Evolutionary conservation across 129 eudicot species (phyloP), one percentile per base, ranked within the genome.

Genomic region (Mikania micrantha): DNA sequence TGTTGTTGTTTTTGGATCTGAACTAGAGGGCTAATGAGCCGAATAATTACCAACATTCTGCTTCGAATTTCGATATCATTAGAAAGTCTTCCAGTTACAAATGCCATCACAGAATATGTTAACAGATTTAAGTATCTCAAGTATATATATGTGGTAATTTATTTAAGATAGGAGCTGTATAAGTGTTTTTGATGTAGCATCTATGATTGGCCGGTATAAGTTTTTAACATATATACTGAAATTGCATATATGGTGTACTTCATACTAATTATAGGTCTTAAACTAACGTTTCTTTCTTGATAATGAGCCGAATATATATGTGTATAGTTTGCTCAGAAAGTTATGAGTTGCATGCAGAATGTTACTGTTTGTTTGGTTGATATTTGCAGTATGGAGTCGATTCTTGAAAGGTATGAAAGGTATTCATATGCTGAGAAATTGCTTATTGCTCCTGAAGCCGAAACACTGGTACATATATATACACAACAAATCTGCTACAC

Each of bases 381-480:
- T 65, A 65, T 45, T 44, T 74, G 82, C 71, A 88, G 96, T 70
- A 88, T 88, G 92, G 90, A 88, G 66, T 66, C 71, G 10, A 88
- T 85, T 32, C 70, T 88, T 74, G 96, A 88, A 73, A 85, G 84
- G 74, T 88, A 88, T 58, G 91, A 88, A 54, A 80, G 87, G 66
- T 82, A 85, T 68, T 65, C 87, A 16, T 80, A 74, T 63, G 83
- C 88, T 6, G 96, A 88, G 77, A 80, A 62, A 69, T 77, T 78
- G 49, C 77, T 82, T 20, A 73, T 64, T 60, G 77, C 79, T 62
- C 69, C 82, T 47, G 77, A 82, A 53, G 70, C 70, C 22, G 85
- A 78, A 50, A 44, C 82, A 20, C 82, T 68, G 81, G 85, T 81
- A 57, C 21, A 66, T 52, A 4, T 28, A n/a, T 42, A 60, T 2